Base-by-base conservation (phyloP, 805 yeast genomes). In the Starmerella sirachaensis region DNA sequence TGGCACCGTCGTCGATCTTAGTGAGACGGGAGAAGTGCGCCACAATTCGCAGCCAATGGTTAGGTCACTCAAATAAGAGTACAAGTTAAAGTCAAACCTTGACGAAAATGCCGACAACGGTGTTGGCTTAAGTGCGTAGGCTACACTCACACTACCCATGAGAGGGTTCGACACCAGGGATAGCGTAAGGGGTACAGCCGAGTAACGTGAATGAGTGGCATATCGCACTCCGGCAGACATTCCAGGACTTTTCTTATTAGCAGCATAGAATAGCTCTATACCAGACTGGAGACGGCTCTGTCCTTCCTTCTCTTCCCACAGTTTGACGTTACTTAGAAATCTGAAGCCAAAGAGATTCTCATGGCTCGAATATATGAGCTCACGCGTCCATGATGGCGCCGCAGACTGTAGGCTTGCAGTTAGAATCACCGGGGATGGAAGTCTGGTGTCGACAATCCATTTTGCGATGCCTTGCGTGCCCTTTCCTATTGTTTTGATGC, bases 141-240 rank as follows among this genome's bases (percentile, higher is more conserved):
- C 78, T 1, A 93, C 77, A 3, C 93, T 77, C 2, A 91, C 60
- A 47, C 85, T 86, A 2, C 98, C 98, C 54, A 88, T 64, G 12
- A 91, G 63, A 1, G 98, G 98, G 56, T 91, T 91, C 41, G 78
- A 68, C 0, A 94, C 77, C 27, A 88, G 53, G 0, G 97, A 80
- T 68, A 91, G 70, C 0, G 94, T 81, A 45, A 86, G 60, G 0
- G 98, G 98, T 45, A 83, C 79, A 3, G 93, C 93, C 0, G 94
- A 80, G 29, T 81, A 73, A 0, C 91, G 75, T 0, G 94, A 75
- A 44, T 82, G 77, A 0, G 95, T 82, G 1, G 88, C 70, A 56
- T 91, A 88, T 31, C 96, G 62, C 33, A 84, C 56, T 0, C 93
- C 88, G 1, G 93, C 72, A 0, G 94, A 82, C 14, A 86, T 36